Conservation (phyloP, 2,329 filamentous ascomycete species). For the Chrysoporthe cubensis region DNA sequence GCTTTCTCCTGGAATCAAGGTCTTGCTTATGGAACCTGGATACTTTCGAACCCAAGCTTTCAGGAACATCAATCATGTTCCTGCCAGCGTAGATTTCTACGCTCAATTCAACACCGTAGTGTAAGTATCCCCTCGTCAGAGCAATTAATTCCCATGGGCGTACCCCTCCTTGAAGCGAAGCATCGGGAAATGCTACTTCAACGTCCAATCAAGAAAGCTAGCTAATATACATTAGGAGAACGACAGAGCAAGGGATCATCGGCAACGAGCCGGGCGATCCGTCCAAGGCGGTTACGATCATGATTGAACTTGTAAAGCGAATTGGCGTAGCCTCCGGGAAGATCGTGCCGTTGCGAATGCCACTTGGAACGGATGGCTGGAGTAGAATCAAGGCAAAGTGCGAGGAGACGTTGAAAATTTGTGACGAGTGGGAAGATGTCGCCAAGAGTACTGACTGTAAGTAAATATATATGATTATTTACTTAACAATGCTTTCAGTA, state of each 20-base stretch:
- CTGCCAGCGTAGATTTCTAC: conserved; percentile 35
- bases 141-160: too few relatives aligned
- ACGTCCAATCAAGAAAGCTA: too few relatives aligned
- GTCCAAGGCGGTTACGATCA: conserved; percentile 49
- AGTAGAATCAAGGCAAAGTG: conserved; percentile 52
- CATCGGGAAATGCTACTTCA: too few relatives aligned
- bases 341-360: conserved; percentile 50
- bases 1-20: conserved; percentile 39
- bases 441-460: conserved; percentile 49
- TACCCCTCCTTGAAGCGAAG: too few relatives aligned
- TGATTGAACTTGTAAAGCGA: conserved; percentile 59
- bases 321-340: conserved; percentile 41
- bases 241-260: conserved; percentile 25
- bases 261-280: conserved; percentile 54
- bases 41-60: conserved; percentile 49
- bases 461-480: too few relatives aligned
- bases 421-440: conserved; percentile 53
- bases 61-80: conserved; percentile 38
- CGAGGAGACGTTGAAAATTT: conserved; percentile 50
- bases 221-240: too few relatives aligned
- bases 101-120: conserved; percentile 36
- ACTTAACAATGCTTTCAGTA: too few relatives aligned
- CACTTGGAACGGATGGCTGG: conserved; percentile 59
- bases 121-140: conserved; percentile 13
- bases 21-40: conserved; percentile 46